Evolutionary conservation across 177 flowering plant genomes (phyloP).

Genomic region (Vitis hybrid): DNA sequence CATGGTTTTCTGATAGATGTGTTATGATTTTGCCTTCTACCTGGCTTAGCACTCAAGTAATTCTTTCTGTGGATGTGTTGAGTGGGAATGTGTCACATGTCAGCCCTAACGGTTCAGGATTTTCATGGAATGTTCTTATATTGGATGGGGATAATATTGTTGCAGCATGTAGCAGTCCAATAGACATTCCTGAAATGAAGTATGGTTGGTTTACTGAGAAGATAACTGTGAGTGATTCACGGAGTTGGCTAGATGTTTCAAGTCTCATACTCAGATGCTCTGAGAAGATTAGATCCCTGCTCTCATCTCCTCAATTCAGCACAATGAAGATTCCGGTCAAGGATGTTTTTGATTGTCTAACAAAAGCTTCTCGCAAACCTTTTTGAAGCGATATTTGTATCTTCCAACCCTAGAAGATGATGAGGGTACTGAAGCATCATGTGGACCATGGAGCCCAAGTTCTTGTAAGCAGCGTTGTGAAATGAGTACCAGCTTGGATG

Average conservation of each 20-base stretch:
- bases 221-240: too few relatives aligned
- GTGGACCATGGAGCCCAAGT: too few relatives aligned
- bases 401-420: too few relatives aligned
- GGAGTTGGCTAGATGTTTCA: too few relatives aligned
- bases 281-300: too few relatives aligned
- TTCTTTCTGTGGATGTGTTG: slow-evolving; percentile 70
- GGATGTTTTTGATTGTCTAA: slow-evolving; percentile 41
- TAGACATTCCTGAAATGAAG: slow-evolving; percentile 75
- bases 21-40: slow-evolving; percentile 75
- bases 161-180: slow-evolving; percentile 37
- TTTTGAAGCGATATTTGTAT: too few relatives aligned
- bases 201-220: too few relatives aligned
- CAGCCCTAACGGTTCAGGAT: slow-evolving; percentile 57
- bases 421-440: too few relatives aligned
- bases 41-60: slow-evolving; percentile 75
- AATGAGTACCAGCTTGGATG: too few relatives aligned
- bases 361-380: slow-evolving; percentile 29
- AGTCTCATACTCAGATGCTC: too few relatives aligned
- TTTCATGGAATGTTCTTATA: slow-evolving; percentile 76
- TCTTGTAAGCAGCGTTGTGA: too few relatives aligned
- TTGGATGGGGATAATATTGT: slow-evolving; percentile 68
- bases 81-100: slow-evolving; percentile 70
- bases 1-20: slow-evolving; percentile 93
- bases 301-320: slow-evolving; percentile 61
- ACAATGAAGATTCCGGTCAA: slow-evolving; percentile 78